Percentiles rank a stretch among this genome's conserved stretches.
These are phyloP conservation scores for Trichothecium sympodiale DNA, from an alignment of 2,329 filamentous ascomycete species.

Conservation along the genomic window DNA sequence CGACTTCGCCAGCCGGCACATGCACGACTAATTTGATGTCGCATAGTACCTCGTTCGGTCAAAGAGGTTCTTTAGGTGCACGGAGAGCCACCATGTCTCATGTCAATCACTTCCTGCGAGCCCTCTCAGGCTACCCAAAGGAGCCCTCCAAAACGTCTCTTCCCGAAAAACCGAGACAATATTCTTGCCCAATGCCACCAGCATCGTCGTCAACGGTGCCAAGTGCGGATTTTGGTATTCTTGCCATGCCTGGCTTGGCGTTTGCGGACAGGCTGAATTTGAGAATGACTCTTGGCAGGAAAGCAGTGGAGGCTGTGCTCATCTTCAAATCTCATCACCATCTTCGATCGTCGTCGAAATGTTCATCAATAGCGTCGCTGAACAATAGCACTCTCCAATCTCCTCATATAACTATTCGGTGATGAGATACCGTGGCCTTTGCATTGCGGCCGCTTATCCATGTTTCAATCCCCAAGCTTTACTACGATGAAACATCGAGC, in stretches of 20 bases:
- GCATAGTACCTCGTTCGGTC: neutral
- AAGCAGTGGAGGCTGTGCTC: no score
- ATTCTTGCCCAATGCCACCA: slow-evolving; percentile 7
- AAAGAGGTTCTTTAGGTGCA: neutral
- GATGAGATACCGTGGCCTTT: no score
- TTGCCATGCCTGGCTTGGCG: neutral
- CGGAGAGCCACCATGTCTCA: slow-evolving; percentile 5
- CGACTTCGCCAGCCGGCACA: neutral
- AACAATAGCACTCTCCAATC: no score
- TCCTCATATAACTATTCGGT: no score
- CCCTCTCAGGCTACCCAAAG: neutral
- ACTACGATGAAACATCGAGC: no score
- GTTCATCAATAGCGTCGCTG: no score
- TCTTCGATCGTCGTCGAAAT: no score
- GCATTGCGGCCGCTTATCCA: no score
- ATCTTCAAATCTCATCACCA: no score
- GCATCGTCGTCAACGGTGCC: neutral
- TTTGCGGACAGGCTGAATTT: no score
- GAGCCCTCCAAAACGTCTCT: slow-evolving; percentile 11
- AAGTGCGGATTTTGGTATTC: slow-evolving; percentile 2
- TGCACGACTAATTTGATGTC: neutral
- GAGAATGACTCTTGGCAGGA: no score
- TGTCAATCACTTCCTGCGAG: slow-evolving; percentile 7
- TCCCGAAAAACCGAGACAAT: slow-evolving; percentile 10
- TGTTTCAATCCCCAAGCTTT: no score